Evolutionary conservation across 1,284 basidiomycete genomes (phyloP), one percentile per base, ranked within the genome.

Genomic region (Cystobasidium pallidum): DNA sequence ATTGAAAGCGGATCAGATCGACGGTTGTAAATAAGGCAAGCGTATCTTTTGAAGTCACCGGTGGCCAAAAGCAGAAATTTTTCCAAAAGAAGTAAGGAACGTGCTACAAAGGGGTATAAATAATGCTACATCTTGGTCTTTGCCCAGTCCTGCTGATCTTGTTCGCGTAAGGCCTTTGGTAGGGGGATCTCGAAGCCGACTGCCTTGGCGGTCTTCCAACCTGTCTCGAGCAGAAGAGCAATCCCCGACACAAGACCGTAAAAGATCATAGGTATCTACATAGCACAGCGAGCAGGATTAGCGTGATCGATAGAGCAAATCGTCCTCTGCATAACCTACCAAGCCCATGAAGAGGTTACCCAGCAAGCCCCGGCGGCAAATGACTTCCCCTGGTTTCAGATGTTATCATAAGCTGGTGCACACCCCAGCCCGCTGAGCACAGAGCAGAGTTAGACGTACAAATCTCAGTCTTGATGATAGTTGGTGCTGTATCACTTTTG

Each of bases 281-380:
- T n/a, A 36, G 59, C 7, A 6, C 6, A n/a, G 13, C 58, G n/a
- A 30, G 78, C 55, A 17, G 71, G 21, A 39, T 11, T 13, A 45
- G 17, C 45, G 26, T 19, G 36, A 39, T 6, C 13, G 36, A 6
- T 7, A 39, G 36, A 6, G 6, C 13, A 39, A 39, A 39, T 39
- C 36, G 36, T 7, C 36, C 62, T 36, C 30, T n/a, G n/a, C n/a
- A n/a, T n/a, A n/a, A n/a, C n/a, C n/a, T n/a, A 87, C 83, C 15
- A 86, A 77, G 3, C 86, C 88, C 87, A 88, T 88, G 64, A 86
- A 79, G 3, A 88, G 71, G 76, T 88, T 88, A 0, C 87, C 87
- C 0, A 84, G 75, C 1, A 85, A n/a, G 0, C 87, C 87, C 55
- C 87, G 80, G 0, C 88, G 82, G 10, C 80, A 83, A 70, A 89